phyloP scores from a whole-genome alignment of 768 basidiomycete genomes.

The Kondoa malvinella region DNA sequence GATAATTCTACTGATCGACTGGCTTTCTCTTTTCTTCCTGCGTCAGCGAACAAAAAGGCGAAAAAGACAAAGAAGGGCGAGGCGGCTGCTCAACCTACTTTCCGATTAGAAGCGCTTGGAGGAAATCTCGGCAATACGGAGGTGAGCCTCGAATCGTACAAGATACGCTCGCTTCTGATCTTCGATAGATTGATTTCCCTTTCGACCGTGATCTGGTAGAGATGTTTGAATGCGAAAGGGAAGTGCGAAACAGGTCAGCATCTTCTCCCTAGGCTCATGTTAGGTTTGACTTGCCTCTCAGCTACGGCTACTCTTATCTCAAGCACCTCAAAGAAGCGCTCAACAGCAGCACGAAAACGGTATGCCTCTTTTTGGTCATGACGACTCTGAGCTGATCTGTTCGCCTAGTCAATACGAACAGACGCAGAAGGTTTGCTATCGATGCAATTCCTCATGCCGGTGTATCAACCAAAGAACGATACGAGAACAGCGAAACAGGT shows the following conservation, averaged over 20 bases:
- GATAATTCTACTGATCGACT: constrained; percentile 59
- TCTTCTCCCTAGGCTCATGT: background rate
- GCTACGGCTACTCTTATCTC: constrained; percentile 72
- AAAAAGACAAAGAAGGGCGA: constrained; percentile 50
- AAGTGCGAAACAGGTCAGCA: constrained; percentile 40
- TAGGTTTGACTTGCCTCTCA: constrained; percentile 29
- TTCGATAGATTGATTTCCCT: constrained; percentile 74
- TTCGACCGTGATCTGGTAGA: constrained; percentile 82
- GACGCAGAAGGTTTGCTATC: constrained; percentile 66
- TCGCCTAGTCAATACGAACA: constrained; percentile 51
- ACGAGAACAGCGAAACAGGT: background rate
- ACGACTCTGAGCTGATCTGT: background rate
- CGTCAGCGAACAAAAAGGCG: constrained; percentile 20
- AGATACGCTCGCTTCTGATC: background rate
- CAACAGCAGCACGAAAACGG: constrained; percentile 64
- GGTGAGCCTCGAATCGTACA: background rate
- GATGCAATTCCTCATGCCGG: constrained; percentile 68
- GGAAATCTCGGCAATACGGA: constrained; percentile 9
- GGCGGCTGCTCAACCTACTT: constrained; percentile 34
- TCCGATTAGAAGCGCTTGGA: background rate
- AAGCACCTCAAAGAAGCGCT: constrained; percentile 54
- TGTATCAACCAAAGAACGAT: constrained; percentile 29
- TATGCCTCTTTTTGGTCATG: background rate
- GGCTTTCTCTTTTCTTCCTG: background rate
- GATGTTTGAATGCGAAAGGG: constrained; percentile 59